These are phyloP conservation scores for Fusarium sp. DNA, from an alignment of 2,329 filamentous ascomycete species.

Conservation along the genomic window DNA sequence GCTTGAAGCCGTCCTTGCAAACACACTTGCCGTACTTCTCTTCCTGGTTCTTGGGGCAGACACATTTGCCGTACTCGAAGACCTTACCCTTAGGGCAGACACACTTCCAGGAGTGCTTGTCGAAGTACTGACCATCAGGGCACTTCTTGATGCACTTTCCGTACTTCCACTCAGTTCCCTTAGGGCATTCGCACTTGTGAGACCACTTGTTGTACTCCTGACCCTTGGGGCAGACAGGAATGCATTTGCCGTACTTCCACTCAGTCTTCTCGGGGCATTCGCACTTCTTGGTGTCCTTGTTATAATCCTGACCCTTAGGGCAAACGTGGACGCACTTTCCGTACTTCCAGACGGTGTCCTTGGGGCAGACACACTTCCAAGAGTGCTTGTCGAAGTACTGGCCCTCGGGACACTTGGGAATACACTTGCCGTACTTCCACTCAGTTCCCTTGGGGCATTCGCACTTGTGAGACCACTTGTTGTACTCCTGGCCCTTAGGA, in stretches of 20 bases:
- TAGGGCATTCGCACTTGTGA: conserved; percentile 13
- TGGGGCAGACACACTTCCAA: conserved; percentile 31
- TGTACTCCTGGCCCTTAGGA: conserved; percentile 18
- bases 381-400: conserved; percentile 13
- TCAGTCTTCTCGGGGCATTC: conserved; percentile 25
- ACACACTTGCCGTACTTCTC: conserved; percentile 12
- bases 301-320: conserved; percentile 18
- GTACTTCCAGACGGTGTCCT: conserved; percentile 22
- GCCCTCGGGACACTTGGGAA: conserved; percentile 14
- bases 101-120: conserved; percentile 6
- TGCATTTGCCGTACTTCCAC: conserved; percentile 24
- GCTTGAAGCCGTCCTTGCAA: conserved; percentile 17
- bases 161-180: neutral
- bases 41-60: conserved; percentile 9
- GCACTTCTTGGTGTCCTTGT: conserved; percentile 6
- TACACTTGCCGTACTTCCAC: conserved; percentile 26
- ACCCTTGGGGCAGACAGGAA: conserved; percentile 2
- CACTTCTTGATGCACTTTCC: conserved; percentile 3
- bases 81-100: conserved; percentile 26
- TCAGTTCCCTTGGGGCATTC: conserved; percentile 24
- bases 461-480: conserved; percentile 5
- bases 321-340: conserved; percentile 21
- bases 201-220: conserved; percentile 10
- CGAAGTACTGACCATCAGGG: neutral
- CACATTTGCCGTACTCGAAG: conserved; percentile 26